phyloP scores from a whole-genome alignment of 2,329 filamentous ascomycete genomes.

The Pseudogymnoascus sp. region DNA sequence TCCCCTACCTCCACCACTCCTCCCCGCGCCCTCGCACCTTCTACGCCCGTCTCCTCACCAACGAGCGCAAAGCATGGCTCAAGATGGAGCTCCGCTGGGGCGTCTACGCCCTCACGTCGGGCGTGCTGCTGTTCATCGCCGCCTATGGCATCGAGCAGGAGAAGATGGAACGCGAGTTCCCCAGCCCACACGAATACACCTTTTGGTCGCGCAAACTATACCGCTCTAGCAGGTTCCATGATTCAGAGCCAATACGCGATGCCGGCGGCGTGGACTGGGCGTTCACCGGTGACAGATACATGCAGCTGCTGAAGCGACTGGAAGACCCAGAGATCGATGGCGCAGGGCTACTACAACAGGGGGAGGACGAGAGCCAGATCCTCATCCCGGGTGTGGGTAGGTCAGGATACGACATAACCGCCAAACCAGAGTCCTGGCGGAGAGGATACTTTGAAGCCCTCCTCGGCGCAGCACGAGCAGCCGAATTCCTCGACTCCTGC shows the following conservation, averaged over 20 bases:
- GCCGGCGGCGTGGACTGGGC: constrained; percentile 52
- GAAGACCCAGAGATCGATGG: constrained; percentile 67
- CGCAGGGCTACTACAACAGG: constrained; percentile 46
- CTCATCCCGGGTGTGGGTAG: constrained; percentile 48
- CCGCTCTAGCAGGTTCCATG: constrained; percentile 41
- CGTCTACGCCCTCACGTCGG: constrained; percentile 56
- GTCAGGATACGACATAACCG: constrained; percentile 60
- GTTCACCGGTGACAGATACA: constrained; percentile 52
- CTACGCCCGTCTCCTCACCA: constrained; percentile 68
- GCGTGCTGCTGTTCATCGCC: constrained; percentile 52
- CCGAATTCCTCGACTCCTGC: constrained; percentile 77
- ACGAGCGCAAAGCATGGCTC: constrained; percentile 64
- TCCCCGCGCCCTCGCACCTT: constrained; percentile 38
- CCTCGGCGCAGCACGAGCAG: constrained; percentile 67
- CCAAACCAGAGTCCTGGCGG: constrained; percentile 53
- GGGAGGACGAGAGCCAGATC: constrained; percentile 46
- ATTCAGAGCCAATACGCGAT: constrained; percentile 18
- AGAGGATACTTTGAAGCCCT: constrained; percentile 78
- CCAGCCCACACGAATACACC: constrained; percentile 77
- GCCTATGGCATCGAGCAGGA: constrained; percentile 66
- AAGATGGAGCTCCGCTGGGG: constrained; percentile 64
- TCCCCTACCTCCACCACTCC: constrained; percentile 57
- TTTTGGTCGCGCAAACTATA: constrained; percentile 62
- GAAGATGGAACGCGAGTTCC: constrained; percentile 64
- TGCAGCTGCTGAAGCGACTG: constrained; percentile 55